phyloP scores from a whole-genome alignment of 345 rosid species.

The Rhodamnia rubescens region DNA sequence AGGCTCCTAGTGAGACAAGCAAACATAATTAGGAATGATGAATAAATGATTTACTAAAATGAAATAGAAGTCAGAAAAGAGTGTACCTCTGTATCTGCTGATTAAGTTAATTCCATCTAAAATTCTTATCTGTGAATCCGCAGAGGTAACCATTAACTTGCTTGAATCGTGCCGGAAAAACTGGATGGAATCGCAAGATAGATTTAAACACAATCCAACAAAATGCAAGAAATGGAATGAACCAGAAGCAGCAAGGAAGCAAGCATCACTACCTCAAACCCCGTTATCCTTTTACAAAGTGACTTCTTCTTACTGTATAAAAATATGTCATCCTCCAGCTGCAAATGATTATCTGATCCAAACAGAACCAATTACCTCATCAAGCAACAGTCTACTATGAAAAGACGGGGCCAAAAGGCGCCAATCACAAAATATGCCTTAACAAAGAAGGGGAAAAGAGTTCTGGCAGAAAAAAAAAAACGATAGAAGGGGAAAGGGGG shows the following conservation, averaged over 20 bases:
- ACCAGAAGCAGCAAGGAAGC: background rate
- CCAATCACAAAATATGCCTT: background rate
- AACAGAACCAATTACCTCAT: conserved; percentile 1
- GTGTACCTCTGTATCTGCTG: conserved; percentile 63
- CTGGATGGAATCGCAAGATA: conserved; percentile 18
- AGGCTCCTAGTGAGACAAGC: background rate
- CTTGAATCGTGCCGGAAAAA: conserved; percentile 55
- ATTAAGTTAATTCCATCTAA: conserved; percentile 61
- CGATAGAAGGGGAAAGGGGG: background rate
- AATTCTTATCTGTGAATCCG: conserved; percentile 82
- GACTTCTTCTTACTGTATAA: conserved; percentile 65
- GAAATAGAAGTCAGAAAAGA: background rate
- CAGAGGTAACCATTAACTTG: conserved; percentile 78
- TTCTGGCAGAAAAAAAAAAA: background rate
- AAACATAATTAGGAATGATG: background rate
- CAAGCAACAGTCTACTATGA: background rate
- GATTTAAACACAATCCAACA: background rate
- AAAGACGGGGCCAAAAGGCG: background rate
- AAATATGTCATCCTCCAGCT: conserved; percentile 58
- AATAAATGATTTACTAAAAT: background rate
- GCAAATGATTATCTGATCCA: conserved; percentile 55
- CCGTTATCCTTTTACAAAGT: conserved; percentile 57
- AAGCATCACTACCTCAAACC: conserved; percentile 53
- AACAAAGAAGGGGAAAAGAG: background rate
- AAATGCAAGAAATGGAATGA: background rate